phyloP scores from a whole-genome alignment of 306 rosid genomes.

The Alnus glutinosa region DNA sequence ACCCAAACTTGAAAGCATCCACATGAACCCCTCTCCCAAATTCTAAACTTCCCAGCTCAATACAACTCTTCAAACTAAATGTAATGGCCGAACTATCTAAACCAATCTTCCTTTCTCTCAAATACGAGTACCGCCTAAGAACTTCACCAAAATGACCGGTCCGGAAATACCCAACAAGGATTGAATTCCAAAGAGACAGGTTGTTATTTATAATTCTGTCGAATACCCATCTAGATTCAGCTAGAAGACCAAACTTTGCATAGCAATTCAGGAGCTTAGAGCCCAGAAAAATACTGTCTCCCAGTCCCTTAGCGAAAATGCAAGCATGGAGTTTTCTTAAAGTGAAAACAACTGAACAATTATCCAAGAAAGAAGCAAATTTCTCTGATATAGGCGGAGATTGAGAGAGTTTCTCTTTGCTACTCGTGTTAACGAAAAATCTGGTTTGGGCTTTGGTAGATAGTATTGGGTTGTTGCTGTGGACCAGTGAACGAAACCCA shows the following conservation, averaged over 20 bases:
- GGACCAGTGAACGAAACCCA: conserved; percentile 8
- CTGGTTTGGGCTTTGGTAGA: conserved; percentile 13
- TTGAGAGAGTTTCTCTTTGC: neutral
- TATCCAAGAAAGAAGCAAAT: conserved; percentile 22
- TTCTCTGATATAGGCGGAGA: conserved; percentile 10
- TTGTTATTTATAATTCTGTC: conserved; percentile 7
- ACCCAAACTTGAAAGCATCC: conserved; percentile 45
- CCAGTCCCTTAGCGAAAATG: conserved; percentile 27
- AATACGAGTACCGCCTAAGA: conserved; percentile 32
- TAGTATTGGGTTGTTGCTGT: neutral
- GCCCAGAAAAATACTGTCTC: conserved; percentile 18
- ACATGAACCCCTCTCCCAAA: conserved; percentile 46
- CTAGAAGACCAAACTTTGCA: conserved; percentile 21
- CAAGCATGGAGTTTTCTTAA: conserved; percentile 36
- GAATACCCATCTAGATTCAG: conserved; percentile 26
- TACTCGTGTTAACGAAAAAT: neutral
- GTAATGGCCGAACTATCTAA: conserved; percentile 35
- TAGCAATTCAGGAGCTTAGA: conserved; percentile 38
- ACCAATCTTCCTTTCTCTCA: conserved; percentile 26
- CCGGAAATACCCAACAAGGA: conserved; percentile 34
- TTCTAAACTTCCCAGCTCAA: conserved; percentile 24
- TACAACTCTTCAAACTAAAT: conserved; percentile 41
- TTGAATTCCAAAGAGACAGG: conserved; percentile 32
- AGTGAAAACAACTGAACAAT: conserved; percentile 20
- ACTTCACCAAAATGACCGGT: conserved; percentile 26